Conservation (phyloP, 331 rosid species). For the Stylosanthes scabra region DNA sequence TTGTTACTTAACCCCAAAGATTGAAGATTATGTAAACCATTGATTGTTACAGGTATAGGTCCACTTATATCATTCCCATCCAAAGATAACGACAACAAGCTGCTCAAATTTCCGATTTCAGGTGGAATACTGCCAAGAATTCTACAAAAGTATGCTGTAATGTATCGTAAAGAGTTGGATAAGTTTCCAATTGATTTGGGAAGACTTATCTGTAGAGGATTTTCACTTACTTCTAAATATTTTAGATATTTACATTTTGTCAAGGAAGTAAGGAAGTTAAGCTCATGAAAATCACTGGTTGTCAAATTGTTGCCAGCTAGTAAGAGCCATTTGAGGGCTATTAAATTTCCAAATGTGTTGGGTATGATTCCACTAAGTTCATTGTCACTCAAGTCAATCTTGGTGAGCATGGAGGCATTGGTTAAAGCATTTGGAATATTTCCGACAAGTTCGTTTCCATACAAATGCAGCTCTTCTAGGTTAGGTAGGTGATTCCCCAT, state of each 20-base stretch:
- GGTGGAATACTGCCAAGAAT: slow-evolving; percentile 4
- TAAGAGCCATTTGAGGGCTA: background rate
- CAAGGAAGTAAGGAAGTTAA: slow-evolving; percentile 20
- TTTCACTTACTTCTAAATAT: background rate
- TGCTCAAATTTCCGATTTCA: slow-evolving; percentile 32
- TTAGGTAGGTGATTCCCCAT: slow-evolving; percentile 30
- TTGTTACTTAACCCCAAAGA: background rate
- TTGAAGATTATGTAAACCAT: slow-evolving; percentile 18
- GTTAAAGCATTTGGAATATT: slow-evolving; percentile 21
- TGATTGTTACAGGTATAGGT: slow-evolving; percentile 21
- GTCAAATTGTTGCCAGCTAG: slow-evolving; percentile 6
- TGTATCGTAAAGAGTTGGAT: background rate
- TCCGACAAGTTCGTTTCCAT: slow-evolving; percentile 23
- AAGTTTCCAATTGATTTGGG: slow-evolving; percentile 37
- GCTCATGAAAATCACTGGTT: background rate
- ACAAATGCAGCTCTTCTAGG: background rate
- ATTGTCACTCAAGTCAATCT: background rate
- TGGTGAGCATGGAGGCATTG: slow-evolving; percentile 33
- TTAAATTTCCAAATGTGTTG: slow-evolving; percentile 14
- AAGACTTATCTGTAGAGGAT: background rate
- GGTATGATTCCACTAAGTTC: slow-evolving; percentile 33
- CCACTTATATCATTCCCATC: background rate
- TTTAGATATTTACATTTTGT: background rate
- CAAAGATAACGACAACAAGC: background rate
- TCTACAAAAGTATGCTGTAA: background rate